These are phyloP conservation scores for Colletotrichum lini DNA, from an alignment of 2,329 filamentous ascomycete species.

Conservation along the genomic window DNA sequence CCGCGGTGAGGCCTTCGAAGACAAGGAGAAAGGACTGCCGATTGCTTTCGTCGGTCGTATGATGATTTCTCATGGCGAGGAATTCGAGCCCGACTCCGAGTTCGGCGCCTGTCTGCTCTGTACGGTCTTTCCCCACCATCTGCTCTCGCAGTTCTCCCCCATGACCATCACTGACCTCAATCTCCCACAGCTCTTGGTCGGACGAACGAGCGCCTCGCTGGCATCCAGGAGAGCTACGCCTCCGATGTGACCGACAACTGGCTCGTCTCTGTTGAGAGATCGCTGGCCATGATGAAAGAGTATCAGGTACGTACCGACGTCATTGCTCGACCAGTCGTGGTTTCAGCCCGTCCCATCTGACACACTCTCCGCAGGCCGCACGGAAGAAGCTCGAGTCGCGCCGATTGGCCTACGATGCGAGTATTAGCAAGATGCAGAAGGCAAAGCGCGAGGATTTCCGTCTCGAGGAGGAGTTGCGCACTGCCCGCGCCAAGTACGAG, in stretches of 20 bases:
- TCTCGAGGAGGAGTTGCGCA: conserved; percentile 91
- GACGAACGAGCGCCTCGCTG: conserved; percentile 88
- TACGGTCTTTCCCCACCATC: conserved; percentile 54
- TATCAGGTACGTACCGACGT: conserved; percentile 79
- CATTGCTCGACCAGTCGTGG: conserved; percentile 19
- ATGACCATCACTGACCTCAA: conserved; percentile 9
- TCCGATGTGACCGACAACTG: conserved; percentile 84
- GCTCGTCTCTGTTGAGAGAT: conserved; percentile 93
- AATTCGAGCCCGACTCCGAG: conserved; percentile 91
- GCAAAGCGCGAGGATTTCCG: conserved; percentile 94
- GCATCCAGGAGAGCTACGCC: conserved; percentile 87
- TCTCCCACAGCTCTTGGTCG: conserved; percentile 76
- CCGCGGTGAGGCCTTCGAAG: conserved; percentile 82
- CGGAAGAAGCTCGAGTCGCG: conserved; percentile 96
- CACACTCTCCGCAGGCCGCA: conserved; percentile 67
- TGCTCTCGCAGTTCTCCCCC: conserved; percentile 2
- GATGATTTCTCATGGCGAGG: conserved; percentile 91
- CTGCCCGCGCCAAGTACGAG: conserved; percentile 95
- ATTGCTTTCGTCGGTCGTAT: conserved; percentile 84
- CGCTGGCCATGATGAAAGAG: conserved; percentile 95
- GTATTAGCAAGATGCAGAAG: conserved; percentile 91
- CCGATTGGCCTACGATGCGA: conserved; percentile 91
- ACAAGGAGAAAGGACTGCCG: conserved; percentile 89
- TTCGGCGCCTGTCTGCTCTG: conserved; percentile 89
- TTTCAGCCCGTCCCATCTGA: conserved; percentile 40